Base-by-base conservation (phyloP, 306 rosid species). In the Mucuna pruriens region DNA sequence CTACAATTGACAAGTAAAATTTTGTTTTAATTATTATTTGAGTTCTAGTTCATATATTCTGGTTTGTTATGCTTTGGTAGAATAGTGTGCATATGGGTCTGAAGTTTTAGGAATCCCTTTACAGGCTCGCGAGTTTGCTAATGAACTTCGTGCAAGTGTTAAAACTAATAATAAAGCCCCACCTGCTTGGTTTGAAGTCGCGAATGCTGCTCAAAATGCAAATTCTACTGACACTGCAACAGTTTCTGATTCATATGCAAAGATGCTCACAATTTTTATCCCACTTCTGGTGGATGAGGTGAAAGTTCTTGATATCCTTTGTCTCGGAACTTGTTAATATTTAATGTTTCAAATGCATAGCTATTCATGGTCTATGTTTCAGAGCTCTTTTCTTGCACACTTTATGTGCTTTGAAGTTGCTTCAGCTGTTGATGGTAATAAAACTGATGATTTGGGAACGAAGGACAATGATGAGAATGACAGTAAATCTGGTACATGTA, bases 251-350 rank as follows among this genome's bases (percentile, higher is more conserved):
- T 93, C 99, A 85, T 95, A 95, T 88, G 83, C 92, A 58, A 91
- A 90, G 85, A 89, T 93, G 91, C 92, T 95, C 64, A 89, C 97
- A 10, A 83, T 93, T 80, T 95, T 95, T 90, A 86, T 95, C 88
- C 99, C 99, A 9, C 99, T 95, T 81, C 89, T 95, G 78, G 98
- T 91, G 72, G 98, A 95, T 86, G 99, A 95, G 99, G 99, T 95
- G 58, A 87, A 80, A 74, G 40, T 78, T 78, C 36, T 64, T 82
- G 52, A 48, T 76, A 70, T 44, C 49, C 22, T 13, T 66, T 42
- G 55, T 58, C 34, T 62, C 10, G 31, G 17, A 22, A 26, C 65
- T 57, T 23, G 16, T 66, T 54, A 78, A 22, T 69, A 39, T 81
- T 39, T 46, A 12, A 42, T 39, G 26, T 55, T 20, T 74, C 65